Evolutionary conservation across 345 rosid genomes (phyloP).

Genomic region (Brassica rapa): DNA sequence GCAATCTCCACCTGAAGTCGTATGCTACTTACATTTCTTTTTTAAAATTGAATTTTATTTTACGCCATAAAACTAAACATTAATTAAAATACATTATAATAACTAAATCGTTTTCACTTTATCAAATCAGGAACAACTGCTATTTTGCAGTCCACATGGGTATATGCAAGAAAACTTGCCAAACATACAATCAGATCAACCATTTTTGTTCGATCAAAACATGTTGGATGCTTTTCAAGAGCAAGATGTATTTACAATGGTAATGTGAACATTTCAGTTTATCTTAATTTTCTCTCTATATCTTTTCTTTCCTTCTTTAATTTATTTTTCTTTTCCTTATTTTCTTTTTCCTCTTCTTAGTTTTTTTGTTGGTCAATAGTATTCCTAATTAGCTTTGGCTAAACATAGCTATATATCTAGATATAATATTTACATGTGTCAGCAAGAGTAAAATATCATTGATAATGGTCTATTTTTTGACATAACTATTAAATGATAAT

Average conservation of each 20-base stretch:
- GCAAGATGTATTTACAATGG: neutral
- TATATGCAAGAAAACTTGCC: neutral
- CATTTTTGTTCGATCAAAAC: neutral
- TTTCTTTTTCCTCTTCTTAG: neutral
- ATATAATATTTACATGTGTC: neutral
- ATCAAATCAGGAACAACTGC: neutral
- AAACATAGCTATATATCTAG: neutral
- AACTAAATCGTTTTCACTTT: neutral
- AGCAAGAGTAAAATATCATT: neutral
- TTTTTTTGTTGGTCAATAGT: neutral
- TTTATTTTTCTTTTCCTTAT: neutral
- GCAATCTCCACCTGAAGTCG: slow-evolving; percentile 4
- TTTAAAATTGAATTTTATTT: neutral
- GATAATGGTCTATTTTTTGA: neutral
- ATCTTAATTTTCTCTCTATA: neutral
- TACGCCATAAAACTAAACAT: neutral
- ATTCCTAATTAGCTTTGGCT: neutral
- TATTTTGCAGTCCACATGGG: neutral
- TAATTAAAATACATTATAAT: neutral
- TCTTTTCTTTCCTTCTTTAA: neutral
- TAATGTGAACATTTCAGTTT: neutral
- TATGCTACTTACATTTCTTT: slow-evolving; percentile 7
- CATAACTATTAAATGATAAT: neutral
- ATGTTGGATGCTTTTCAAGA: neutral
- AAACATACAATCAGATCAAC: neutral